Percentiles rank a stretch among this genome's conserved stretches.
These are phyloP conservation scores for Terana coerulea DNA, from an alignment of 768 basidiomycete species.

Conservation along the genomic window DNA sequence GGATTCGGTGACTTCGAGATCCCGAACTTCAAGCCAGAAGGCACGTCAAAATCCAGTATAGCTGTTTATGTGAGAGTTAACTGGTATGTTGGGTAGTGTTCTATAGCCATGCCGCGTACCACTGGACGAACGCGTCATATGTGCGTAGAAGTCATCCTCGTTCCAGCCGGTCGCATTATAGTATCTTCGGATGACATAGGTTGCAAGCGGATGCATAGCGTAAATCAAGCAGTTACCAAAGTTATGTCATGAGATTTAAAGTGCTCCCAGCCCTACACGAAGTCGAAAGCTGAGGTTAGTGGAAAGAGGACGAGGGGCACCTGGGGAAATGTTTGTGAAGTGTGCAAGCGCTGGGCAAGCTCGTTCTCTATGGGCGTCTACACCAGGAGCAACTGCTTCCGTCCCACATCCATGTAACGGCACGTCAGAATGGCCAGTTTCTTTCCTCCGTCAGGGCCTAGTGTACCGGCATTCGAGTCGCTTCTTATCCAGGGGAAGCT, in stretches of 20 bases:
- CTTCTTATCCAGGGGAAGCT: conserved; percentile 63
- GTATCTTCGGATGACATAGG: conserved; percentile 85
- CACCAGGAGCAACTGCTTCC: conserved; percentile 44
- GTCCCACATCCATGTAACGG: neutral
- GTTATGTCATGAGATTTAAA: neutral
- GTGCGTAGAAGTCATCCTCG: conserved; percentile 90
- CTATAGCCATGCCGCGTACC: conserved; percentile 41
- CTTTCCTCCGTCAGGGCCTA: conserved; percentile 39
- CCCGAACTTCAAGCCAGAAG: conserved; percentile 72
- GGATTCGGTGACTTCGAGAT: conserved; percentile 88
- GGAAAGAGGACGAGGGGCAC: neutral
- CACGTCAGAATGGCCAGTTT: conserved; percentile 30
- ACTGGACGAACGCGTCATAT: conserved; percentile 84
- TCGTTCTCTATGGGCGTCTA: neutral
- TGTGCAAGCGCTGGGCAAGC: neutral
- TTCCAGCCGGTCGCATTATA: conserved; percentile 96
- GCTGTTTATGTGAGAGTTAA: too few relatives aligned
- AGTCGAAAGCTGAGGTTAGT: neutral
- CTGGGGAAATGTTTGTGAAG: neutral
- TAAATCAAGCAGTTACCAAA: neutral
- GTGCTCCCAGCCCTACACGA: neutral
- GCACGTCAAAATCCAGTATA: conserved; percentile 88
- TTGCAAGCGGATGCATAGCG: conserved; percentile 79
- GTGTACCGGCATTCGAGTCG: conserved; percentile 51
- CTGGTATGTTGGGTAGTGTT: conserved; percentile 10